Conservation (phyloP, 1,284 basidiomycete species). For the Erythrobasidium hasegawianum region DNA sequence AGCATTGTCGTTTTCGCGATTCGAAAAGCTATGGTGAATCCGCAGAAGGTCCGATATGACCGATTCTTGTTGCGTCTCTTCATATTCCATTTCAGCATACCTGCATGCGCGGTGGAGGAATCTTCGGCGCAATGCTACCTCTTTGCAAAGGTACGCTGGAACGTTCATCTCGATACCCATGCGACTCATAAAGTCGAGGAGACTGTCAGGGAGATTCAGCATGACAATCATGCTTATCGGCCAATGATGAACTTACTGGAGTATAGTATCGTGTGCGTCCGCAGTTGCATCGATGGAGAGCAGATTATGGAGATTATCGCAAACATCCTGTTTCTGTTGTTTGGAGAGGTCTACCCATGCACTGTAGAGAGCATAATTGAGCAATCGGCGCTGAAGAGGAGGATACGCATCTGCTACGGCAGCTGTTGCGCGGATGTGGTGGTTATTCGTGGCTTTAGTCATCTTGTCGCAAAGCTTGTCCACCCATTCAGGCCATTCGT, state of each 20-base stretch:
- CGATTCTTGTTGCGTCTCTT: conserved; percentile 4
- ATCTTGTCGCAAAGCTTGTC: not conserved
- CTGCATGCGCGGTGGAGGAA: conserved; percentile 22
- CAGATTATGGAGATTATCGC: conserved; percentile 2
- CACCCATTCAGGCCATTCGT: conserved; percentile 25
- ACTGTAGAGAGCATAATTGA: conserved; percentile 25
- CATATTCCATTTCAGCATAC: conserved; percentile 30
- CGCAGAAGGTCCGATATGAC: conserved; percentile 20
- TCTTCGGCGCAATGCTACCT: conserved; percentile 12
- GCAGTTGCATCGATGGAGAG: conserved; percentile 9
- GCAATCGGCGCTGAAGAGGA: conserved; percentile 22
- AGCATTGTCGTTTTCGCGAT: conserved; percentile 25
- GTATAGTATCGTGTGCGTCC: conserved; percentile 27
- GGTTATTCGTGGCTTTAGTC: conserved; percentile 19
- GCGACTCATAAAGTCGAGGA: conserved; percentile 32
- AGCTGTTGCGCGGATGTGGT: conserved; percentile 18
- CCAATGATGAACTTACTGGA: conserved; percentile 26
- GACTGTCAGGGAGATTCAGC: not conserved
- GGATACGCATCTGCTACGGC: conserved; percentile 18
- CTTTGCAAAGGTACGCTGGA: conserved; percentile 12
- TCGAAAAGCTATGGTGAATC: conserved; percentile 28
- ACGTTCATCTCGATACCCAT: conserved; percentile 25
- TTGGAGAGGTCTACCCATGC: conserved; percentile 21
- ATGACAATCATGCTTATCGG: not conserved
- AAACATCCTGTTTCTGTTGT: conserved; percentile 1